These are phyloP conservation scores for Clathrospora elynae DNA, from an alignment of 2,329 filamentous ascomycete genomes.

Conservation along the genomic window DNA sequence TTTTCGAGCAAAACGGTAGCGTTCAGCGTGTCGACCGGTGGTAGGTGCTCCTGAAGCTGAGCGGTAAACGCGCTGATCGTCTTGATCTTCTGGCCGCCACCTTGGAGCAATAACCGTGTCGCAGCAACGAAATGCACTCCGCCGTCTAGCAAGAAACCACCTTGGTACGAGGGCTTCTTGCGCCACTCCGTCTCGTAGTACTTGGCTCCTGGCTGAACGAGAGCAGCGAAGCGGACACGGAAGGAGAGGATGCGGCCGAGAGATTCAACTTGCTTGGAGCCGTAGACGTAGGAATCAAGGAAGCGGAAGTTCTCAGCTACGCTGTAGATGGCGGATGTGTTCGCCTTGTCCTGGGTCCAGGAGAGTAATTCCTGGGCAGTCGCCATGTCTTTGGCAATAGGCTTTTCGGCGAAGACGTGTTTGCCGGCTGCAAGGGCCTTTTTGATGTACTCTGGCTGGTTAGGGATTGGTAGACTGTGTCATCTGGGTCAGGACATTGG, in stretches of 20 bases:
- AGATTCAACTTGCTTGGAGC: conserved; percentile 54
- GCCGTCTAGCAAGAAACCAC: conserved; percentile 76
- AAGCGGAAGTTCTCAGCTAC: conserved; percentile 78
- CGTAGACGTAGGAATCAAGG: conserved; percentile 60
- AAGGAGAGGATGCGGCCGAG: conserved; percentile 64
- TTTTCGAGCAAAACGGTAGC: conserved; percentile 61
- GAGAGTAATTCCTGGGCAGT: conserved; percentile 56
- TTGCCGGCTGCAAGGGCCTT: conserved; percentile 67
- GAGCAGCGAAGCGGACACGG: conserved; percentile 52
- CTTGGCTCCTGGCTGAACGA: conserved; percentile 58
- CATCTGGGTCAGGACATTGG: conserved; percentile 1
- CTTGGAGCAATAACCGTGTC: conserved; percentile 63
- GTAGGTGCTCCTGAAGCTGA: conserved; percentile 61
- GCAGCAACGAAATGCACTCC: conserved; percentile 74
- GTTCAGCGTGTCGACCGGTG: conserved; percentile 70
- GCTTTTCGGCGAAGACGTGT: conserved; percentile 73
- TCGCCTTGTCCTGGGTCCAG: conserved; percentile 50
- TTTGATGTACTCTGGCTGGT: conserved; percentile 64
- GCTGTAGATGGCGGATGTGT: conserved; percentile 49
- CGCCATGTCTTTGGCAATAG: conserved; percentile 65
- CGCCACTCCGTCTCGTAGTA: conserved; percentile 67
- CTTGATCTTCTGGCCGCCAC: conserved; percentile 49
- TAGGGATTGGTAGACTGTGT: conserved; percentile 63
- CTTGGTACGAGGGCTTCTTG: conserved; percentile 71
- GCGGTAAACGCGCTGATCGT: conserved; percentile 61